phyloP scores from a whole-genome alignment of 2,329 filamentous ascomycete genomes.

The Xylariaceae sp. region DNA sequence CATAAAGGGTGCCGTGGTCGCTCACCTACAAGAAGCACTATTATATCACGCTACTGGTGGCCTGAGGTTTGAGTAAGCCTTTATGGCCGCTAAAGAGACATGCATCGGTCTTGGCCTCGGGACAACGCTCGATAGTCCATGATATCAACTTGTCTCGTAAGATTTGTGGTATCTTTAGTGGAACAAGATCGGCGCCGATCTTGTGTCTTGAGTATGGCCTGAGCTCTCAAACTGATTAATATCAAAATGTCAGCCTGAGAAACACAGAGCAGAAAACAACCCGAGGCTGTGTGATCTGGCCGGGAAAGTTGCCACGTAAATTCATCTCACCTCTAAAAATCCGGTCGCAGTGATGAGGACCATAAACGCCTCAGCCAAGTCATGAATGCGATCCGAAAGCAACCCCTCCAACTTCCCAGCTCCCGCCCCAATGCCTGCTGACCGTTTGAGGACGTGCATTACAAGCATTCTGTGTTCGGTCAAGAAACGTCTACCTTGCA shows the following conservation, averaged over 20 bases:
- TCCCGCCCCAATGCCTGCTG: conserved; percentile 72
- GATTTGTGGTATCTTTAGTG: conserved; percentile 24
- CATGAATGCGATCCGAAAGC: conserved; percentile 66
- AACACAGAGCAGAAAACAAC: no score
- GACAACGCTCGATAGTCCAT: background rate
- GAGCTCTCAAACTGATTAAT: conserved; percentile 34
- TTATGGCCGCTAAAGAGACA: background rate
- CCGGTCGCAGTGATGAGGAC: conserved; percentile 79
- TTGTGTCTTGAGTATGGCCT: conserved; percentile 24
- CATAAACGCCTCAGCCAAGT: conserved; percentile 83
- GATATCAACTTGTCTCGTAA: background rate
- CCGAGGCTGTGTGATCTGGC: no score
- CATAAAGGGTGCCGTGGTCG: background rate
- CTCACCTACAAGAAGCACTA: background rate
- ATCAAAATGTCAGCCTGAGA: conserved; percentile 16
- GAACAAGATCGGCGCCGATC: conserved; percentile 28
- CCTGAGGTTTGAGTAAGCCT: background rate
- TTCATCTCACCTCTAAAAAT: conserved; percentile 73
- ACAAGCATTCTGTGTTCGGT: conserved; percentile 81
- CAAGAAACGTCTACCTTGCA: conserved; percentile 79
- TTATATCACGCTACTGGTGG: background rate
- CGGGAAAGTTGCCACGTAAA: background rate
- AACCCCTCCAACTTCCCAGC: conserved; percentile 39
- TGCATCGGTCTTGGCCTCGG: background rate
- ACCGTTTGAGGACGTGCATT: conserved; percentile 86